Evolutionary conservation across 352 stramenopile species (phyloP).

Genomic region (Aphanomyces invadans): DNA sequence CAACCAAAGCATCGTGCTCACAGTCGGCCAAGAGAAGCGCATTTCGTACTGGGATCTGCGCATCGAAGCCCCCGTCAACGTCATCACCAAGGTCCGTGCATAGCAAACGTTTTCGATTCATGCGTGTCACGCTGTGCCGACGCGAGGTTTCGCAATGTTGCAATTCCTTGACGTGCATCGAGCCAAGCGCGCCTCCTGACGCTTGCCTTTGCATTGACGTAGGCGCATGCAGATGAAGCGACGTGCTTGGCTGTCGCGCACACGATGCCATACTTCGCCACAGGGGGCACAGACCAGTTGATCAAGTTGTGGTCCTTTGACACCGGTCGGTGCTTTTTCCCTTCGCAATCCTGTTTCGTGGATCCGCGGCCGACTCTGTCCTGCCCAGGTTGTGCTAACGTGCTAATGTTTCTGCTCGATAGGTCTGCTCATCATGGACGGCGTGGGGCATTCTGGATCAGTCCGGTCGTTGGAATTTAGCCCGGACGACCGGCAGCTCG

Average conservation of each 20-base stretch:
- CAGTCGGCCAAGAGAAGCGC: slow-evolving; percentile 87
- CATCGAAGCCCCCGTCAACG: slow-evolving; percentile 70
- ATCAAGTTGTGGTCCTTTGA: slow-evolving; percentile 85
- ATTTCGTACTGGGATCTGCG: slow-evolving; percentile 90
- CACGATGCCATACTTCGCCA: slow-evolving; percentile 76
- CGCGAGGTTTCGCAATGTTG: background rate
- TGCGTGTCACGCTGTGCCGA: no score
- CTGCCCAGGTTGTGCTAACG: no score
- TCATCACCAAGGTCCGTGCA: slow-evolving; percentile 59
- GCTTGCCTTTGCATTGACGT: no score
- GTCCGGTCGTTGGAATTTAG: slow-evolving; percentile 78
- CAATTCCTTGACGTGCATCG: no score
- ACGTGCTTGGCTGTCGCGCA: slow-evolving; percentile 86
- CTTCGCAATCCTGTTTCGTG: background rate
- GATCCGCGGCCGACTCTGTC: no score
- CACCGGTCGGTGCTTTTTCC: slow-evolving; percentile 28
- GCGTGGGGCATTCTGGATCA: slow-evolving; percentile 66
- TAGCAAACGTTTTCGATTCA: no score
- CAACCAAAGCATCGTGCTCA: slow-evolving; percentile 86
- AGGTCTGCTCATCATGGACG: slow-evolving; percentile 54
- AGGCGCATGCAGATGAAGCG: slow-evolving; percentile 71
- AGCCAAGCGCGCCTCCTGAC: no score
- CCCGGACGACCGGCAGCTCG: slow-evolving; percentile 86
- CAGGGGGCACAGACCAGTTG: slow-evolving; percentile 76
- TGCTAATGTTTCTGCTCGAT: background rate